A percentile compares a stretch with the other conserved stretches of the same genome.
Evolutionary conservation across 2,329 filamentous ascomycete genomes (phyloP).

Genomic region (Phialophora tarda): DNA sequence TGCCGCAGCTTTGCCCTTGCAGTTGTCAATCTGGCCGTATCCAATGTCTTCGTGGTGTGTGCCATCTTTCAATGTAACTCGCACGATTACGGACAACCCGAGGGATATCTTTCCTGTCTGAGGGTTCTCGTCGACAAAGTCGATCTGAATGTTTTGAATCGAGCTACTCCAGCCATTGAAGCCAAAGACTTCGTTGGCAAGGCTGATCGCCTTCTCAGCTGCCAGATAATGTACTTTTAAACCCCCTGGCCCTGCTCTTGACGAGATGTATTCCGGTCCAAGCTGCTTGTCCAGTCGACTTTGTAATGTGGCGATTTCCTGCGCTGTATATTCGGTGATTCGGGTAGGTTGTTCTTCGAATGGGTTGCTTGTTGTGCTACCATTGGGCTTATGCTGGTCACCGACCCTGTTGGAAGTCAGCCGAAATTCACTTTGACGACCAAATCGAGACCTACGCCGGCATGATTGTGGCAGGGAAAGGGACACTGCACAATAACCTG

Average conservation of each 20-base stretch:
- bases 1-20: slow-evolving; percentile 89
- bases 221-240: slow-evolving; percentile 90
- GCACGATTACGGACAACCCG: slow-evolving; percentile 86
- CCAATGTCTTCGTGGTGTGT: slow-evolving; percentile 98
- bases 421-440: not conserved
- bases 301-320: slow-evolving; percentile 86
- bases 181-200: slow-evolving; percentile 93
- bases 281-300: slow-evolving; percentile 88
- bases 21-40: slow-evolving; percentile 96
- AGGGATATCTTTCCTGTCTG: slow-evolving; percentile 79
- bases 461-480: slow-evolving; percentile 7
- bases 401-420: slow-evolving; percentile 33
- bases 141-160: slow-evolving; percentile 93
- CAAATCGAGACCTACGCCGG: slow-evolving; percentile 7
- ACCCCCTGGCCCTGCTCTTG: slow-evolving; percentile 79
- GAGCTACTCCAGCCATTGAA: slow-evolving; percentile 98
- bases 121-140: slow-evolving; percentile 87
- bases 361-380: slow-evolving; percentile 65
- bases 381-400: slow-evolving; percentile 40
- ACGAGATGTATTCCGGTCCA: slow-evolving; percentile 93
- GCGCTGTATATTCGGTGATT: slow-evolving; percentile 82
- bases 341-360: slow-evolving; percentile 74
- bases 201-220: slow-evolving; percentile 94
- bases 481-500: not conserved
- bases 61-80: slow-evolving; percentile 87